Base-by-base conservation (phyloP, 192 early-diverging fungal species). In the Chytriomyces confervae region DNA sequence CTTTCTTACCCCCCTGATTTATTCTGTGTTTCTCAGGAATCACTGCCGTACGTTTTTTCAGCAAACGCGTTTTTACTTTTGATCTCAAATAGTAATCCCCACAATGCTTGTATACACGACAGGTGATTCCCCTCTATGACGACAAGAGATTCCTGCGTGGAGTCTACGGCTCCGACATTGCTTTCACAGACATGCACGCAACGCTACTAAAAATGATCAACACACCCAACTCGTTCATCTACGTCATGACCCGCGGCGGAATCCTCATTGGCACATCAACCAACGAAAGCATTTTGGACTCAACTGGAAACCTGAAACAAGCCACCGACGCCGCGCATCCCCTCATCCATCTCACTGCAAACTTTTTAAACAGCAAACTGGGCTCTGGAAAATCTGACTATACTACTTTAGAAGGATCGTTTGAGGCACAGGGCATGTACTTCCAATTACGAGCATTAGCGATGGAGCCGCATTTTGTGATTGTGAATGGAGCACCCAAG, bases 51-150 rank as follows among this genome's bases (percentile, higher is more conserved):
- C 0, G 24, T 27, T 27, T 27, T 0, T 27, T 27, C 24, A 16
- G 53, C n/a, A 57, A n/a, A 57, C n/a, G 53, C n/a, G 11, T 94
- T 57, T 57, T 57, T 11, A 11, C 53, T n/a, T n/a, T n/a, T 57
- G n/a, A 16, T 57, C n/a, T 1, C 13, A 57, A 57, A 57, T 57
- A 57, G 11, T 57, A 16, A 57, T 0, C 13, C 53, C 11, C 11
- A 11, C 11, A 16, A 16, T 57, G 0, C n/a, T n/a, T 27, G 0
- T 27, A 27, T 0, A 27, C 24, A 27, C 24, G 24, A 27, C 53
- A 16, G 3, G 27, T 27, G 1, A 64, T 64, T 23, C 51, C 51
- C n/a, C 51, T 57, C 51, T 57, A 16, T 1, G 51, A 57, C n/a
- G n/a, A 57, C 51, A 57, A 57, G 51, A 10, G n/a, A 11, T 13